phyloP scores from a whole-genome alignment of 805 yeast genomes.

The Lipomyces sp. region DNA sequence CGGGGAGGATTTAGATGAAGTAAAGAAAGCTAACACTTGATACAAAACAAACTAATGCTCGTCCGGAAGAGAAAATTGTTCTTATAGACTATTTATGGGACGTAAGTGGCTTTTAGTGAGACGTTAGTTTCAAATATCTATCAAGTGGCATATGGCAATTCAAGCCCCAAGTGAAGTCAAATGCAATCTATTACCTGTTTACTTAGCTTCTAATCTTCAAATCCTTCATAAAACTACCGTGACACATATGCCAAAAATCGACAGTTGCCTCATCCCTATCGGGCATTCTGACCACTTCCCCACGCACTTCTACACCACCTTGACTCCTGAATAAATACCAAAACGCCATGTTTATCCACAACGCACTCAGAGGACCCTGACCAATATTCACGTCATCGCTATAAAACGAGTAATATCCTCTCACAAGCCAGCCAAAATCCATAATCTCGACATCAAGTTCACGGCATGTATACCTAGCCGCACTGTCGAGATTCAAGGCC shows the following conservation, averaged over 20 bases:
- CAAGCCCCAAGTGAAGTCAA: background rate
- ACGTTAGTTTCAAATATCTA: background rate
- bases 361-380: conserved; percentile 7
- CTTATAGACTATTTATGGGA: background rate
- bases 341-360: conserved; percentile 16
- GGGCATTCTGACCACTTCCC: conserved; percentile 10
- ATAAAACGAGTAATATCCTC: conserved; percentile 5
- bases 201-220: background rate
- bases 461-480: conserved; percentile 4
- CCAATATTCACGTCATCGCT: conserved; percentile 7
- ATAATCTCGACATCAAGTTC: conserved; percentile 13
- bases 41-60: too few relatives aligned
- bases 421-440: conserved; percentile 15
- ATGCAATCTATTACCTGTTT: background rate
- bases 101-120: background rate
- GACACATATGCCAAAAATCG: background rate
- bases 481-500: conserved; percentile 11
- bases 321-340: conserved; percentile 13
- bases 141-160: background rate
- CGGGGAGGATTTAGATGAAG: conserved; percentile 3
- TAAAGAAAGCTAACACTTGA: background rate
- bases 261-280: background rate
- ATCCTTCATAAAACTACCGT: background rate
- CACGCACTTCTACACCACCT: conserved; percentile 15
- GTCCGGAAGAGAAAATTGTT: background rate